Evolutionary conservation across 2,329 filamentous ascomycete species (phyloP), one percentile per base, ranked within the genome.

Genomic region (Ophiostoma angusticollis): DNA sequence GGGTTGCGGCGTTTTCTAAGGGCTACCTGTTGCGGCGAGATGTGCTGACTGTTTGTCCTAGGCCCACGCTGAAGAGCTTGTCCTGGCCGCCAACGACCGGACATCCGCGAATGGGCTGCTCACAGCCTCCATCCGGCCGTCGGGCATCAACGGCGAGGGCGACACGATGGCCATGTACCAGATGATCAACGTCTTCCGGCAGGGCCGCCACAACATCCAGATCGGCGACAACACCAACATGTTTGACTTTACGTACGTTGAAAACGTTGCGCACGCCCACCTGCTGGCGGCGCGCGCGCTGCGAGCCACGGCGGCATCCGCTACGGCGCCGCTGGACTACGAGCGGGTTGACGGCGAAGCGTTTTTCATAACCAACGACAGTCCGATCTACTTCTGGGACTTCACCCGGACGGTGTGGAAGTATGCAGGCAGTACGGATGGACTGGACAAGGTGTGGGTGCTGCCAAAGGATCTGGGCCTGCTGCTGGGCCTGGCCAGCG

Each of bases 351-450:
- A 87, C 55, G 91, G 89, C 43, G 79, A 95, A 58, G 78, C 78
- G 36, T 89, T 96, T 64, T 78, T 94, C 62, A 74, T 96, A 53
- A 91, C 85, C 42, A 96, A 96, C 58, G 84, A 86, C 59, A 68
- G 76, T 49, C 89, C 89, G 5, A 68, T 93, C 16, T 89, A 89
- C 57, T 93, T 94, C 60, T 93, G 91, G 77, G 85, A 93, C 59
- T 82, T 93, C 55, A 75, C 82, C 43, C 72, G 84, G 29, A 75
- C 78, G 28, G 70, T 94, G 33, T 96, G 84, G 84, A 63, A 62
- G 46, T 68, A 67, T 30, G 72, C 72, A 9, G 75, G 75, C 25
- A 65, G 58, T 41, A 55, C 61, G 7, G 59, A 60, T 42, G 72
- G 72, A 16, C 68, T 64, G 5, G 64, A 66, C 35, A 61, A 67